Conservation (phyloP, 2,329 filamentous ascomycete genomes). For the Nectriaceae sp. region DNA sequence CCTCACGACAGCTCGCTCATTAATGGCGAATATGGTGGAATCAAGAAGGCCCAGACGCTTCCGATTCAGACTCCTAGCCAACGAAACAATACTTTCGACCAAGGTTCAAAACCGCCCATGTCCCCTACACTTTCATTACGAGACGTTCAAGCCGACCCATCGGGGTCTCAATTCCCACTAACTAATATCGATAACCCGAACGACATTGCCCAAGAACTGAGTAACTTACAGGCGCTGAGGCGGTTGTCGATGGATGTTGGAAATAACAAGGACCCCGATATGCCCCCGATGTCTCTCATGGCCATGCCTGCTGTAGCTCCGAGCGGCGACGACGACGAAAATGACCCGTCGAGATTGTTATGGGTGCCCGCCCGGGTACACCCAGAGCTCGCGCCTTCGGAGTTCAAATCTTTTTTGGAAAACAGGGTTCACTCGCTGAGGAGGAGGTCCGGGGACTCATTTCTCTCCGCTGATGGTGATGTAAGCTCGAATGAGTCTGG, state of each 20-base stretch:
- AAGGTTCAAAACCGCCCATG: constrained; percentile 43
- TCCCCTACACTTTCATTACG: constrained; percentile 57
- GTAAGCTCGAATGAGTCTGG: constrained; percentile 56
- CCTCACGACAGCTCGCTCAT: constrained; percentile 29
- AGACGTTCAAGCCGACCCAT: constrained; percentile 62
- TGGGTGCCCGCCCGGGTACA: constrained; percentile 97
- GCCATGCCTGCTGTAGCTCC: constrained; percentile 74
- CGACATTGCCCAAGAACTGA: constrained; percentile 88
- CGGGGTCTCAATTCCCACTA: constrained; percentile 70
- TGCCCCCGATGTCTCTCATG: constrained; percentile 68
- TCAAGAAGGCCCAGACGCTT: constrained; percentile 48
- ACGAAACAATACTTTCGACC: constrained; percentile 43
- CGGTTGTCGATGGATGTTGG: constrained; percentile 93
- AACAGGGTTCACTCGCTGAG: constrained; percentile 90
- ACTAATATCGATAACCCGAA: constrained; percentile 89
- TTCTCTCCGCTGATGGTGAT: constrained; percentile 58
- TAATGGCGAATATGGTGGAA: constrained; percentile 35
- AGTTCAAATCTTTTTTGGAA: constrained; percentile 96
- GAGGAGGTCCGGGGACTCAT: constrained; percentile 74
- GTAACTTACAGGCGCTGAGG: constrained; percentile 85
- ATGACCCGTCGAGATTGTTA: constrained; percentile 84
- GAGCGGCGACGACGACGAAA: constrained; percentile 74
- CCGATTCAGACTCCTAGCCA: constrained; percentile 42
- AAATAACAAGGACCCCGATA: constrained; percentile 71
- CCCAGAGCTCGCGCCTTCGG: constrained; percentile 89